Evolutionary conservation across 805 yeast species (phyloP), one percentile per base, ranked within the genome.

Genomic region (Danielozyma ontarioensis): DNA sequence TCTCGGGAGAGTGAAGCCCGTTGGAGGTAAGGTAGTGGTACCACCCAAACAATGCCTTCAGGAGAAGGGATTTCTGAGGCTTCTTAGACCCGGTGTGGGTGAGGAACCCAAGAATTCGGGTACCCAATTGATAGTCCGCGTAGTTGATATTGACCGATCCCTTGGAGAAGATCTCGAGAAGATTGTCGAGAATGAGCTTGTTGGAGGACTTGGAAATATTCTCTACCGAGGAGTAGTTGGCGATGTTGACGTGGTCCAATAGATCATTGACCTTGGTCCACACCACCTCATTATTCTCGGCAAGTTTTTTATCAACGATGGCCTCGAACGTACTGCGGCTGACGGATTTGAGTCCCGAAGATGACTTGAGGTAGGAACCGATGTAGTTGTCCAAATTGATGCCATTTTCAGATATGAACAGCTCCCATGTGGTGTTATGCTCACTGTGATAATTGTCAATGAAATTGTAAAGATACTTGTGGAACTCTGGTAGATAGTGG

Each of bases 401-500:
- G 28, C 45, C 50, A 33, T 57, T 50, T 1, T 46, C 34, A 4
- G 36, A 31, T 3, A 61, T 21, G 28, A 59, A 59, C 2, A 36
- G 27, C 2, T 45, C 46, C 67, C 64, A 62, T 16, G 35, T 41
- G 7, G 28, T 17, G 7, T 29, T 27, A 32, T 28, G 40, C n/a
- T 40, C 31, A 4, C 2, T 17, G 25, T 33, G 26, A 31, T 51
- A 51, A 14, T 47, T 52, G n/a, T 59, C 65, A 14, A 63, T 39
- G 30, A 64, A 61, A 22, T 50, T 45, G 34, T 48, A 53, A 31
- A 64, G 42, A 36, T 52, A 62, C 28, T 56, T 53, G 25, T 57
- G 63, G 37, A 66, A 65, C 35, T 63, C 68, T 0, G 71, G 69
- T 3, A 55, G 35, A 29, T 57, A 59, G 33, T 61, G 68, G n/a